Percentiles rank a stretch among this genome's conserved stretches.
Conservation (phyloP, 805 yeast species). For the Dipodascus albidus region DNA sequence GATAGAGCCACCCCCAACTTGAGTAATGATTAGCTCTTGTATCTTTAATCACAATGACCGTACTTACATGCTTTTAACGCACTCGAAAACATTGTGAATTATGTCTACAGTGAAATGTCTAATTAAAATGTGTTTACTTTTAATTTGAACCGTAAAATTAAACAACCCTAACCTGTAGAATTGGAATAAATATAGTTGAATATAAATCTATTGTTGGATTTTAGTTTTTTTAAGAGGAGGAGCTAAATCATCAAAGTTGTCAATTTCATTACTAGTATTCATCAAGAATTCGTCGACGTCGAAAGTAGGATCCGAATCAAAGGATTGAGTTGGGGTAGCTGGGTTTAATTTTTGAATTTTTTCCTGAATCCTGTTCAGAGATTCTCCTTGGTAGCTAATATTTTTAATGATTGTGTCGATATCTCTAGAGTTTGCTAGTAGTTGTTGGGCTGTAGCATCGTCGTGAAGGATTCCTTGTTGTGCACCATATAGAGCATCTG, state of each 20-base stretch:
- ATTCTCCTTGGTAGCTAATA: slow-evolving; percentile 19
- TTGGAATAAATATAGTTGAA: not conserved
- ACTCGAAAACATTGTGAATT: slow-evolving; percentile 9
- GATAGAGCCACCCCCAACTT: slow-evolving; percentile 13
- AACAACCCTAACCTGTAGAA: not conserved
- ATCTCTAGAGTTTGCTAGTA: slow-evolving; percentile 6
- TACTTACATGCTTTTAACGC: slow-evolving; percentile 16
- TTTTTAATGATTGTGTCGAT: slow-evolving; percentile 17
- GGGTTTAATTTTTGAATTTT: slow-evolving; percentile 17
- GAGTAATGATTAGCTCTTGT: not conserved
- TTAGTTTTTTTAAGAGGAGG: not conserved
- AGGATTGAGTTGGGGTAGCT: not conserved
- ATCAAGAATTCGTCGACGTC: slow-evolving; percentile 21
- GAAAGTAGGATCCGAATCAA: slow-evolving; percentile 7
- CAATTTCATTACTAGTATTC: slow-evolving; percentile 7
- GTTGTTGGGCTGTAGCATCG: not conserved
- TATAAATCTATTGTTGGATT: not conserved
- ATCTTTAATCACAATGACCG: not conserved
- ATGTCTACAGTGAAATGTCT: not conserved
- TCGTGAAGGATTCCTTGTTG: not conserved
- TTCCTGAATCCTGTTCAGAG: slow-evolving; percentile 23
- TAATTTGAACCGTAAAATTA: not conserved
- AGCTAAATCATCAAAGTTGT: not conserved
- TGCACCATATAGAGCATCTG: not conserved
- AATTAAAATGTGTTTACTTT: not conserved